phyloP scores from a whole-genome alignment of 2,329 filamentous ascomycete genomes.

The Capronia epimyces region DNA sequence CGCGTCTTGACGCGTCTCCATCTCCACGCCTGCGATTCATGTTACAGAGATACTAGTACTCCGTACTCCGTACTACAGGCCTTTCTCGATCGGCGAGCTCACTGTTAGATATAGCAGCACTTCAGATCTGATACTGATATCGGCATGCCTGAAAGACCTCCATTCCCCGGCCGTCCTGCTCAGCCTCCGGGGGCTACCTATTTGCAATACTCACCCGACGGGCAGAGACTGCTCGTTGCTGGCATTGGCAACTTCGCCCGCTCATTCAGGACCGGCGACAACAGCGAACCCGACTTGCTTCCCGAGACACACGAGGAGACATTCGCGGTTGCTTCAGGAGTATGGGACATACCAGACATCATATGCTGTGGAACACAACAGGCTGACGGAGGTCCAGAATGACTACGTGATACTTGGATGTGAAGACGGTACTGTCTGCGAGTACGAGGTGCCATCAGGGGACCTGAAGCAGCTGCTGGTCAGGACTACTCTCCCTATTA shows the following conservation, averaged over 20 bases:
- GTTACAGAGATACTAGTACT: background rate
- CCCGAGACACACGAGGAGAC: constrained; percentile 89
- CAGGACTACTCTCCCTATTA: constrained; percentile 75
- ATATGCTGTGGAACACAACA: background rate
- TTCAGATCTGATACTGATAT: background rate
- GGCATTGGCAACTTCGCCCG: constrained; percentile 92
- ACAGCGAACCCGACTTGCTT: constrained; percentile 86
- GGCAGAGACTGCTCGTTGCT: constrained; percentile 78
- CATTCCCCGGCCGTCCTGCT: constrained; percentile 24
- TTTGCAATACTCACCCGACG: constrained; percentile 83
- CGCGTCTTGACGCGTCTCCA: background rate
- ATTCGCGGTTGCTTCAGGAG: constrained; percentile 63
- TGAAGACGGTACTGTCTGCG: constrained; percentile 92
- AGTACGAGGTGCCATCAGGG: constrained; percentile 70
- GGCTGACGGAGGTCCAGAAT: constrained; percentile 45
- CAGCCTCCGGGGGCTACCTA: constrained; percentile 81
- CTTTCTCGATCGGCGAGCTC: background rate
- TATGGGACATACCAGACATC: constrained; percentile 2
- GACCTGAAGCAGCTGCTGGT: constrained; percentile 74
- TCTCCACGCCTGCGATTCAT: background rate
- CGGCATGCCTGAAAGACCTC: constrained; percentile 28
- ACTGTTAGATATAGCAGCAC: background rate
- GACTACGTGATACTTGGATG: constrained; percentile 83
- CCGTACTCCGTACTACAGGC: too few species aligned
- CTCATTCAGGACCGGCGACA: constrained; percentile 82